These are phyloP conservation scores for Leishmania mexicana DNA, from an alignment of 208 protist genomes.

Conservation along the genomic window DNA sequence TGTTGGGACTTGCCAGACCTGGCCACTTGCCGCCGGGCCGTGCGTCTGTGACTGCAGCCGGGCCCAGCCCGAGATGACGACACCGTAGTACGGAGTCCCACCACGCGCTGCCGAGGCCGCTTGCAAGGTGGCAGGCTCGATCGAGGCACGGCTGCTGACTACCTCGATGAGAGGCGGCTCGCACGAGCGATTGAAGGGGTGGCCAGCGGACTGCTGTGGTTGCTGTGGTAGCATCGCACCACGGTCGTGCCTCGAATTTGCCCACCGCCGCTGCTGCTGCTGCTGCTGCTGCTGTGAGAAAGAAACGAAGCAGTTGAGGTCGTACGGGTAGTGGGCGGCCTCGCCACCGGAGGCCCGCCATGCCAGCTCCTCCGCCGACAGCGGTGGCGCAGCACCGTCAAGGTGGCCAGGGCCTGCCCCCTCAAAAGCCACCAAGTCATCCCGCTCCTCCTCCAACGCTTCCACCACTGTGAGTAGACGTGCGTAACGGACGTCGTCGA, in stretches of 20 bases:
- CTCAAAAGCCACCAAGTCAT: background rate
- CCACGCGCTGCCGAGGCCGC: conserved; percentile 21
- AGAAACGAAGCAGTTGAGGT: conserved; percentile 43
- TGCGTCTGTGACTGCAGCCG: conserved; percentile 30
- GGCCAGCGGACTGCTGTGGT: background rate
- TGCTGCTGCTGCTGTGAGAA: conserved; percentile 21
- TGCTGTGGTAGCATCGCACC: background rate
- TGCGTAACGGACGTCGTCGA: conserved; percentile 60
- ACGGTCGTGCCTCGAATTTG: background rate
- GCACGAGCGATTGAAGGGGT: background rate
- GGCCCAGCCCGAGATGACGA: conserved; percentile 82
- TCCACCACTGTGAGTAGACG: conserved; percentile 45
- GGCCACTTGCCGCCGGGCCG: conserved; percentile 7
- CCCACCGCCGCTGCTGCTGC: background rate
- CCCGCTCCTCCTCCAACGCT: conserved; percentile 31
- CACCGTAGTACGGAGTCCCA: conserved; percentile 60
- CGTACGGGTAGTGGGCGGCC: conserved; percentile 33
- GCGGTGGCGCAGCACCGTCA: background rate
- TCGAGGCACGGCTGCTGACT: conserved; percentile 41
- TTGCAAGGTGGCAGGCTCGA: conserved; percentile 38
- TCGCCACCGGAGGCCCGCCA: conserved; percentile 38
- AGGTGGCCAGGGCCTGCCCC: background rate
- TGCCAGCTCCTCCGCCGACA: conserved; percentile 20
- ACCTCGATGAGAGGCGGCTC: conserved; percentile 60
- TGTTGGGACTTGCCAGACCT: conserved; percentile 68